These are phyloP conservation scores for Fagus crenata DNA, from an alignment of 306 rosid species.

Conservation along the genomic window DNA sequence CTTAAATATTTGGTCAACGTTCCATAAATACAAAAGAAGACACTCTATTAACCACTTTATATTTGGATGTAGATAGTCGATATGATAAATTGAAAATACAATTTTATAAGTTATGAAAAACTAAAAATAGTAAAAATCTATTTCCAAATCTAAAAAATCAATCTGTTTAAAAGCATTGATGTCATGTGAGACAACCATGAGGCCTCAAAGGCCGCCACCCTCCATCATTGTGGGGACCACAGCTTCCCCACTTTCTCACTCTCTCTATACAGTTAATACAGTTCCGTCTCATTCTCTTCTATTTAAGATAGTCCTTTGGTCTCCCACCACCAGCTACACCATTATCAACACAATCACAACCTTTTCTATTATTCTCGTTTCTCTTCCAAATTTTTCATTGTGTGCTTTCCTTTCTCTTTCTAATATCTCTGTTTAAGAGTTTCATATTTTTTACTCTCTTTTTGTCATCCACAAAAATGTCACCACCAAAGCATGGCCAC, in stretches of 20 bases:
- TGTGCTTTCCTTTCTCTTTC: background rate
- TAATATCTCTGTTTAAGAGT: background rate
- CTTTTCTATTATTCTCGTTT: background rate
- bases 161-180: background rate
- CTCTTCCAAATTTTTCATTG: background rate
- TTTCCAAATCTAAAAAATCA: no score
- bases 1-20: no score
- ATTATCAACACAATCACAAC: background rate
- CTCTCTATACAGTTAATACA: no score
- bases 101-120: no score
- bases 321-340: conserved; percentile 1
- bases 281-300: background rate
- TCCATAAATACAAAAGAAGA: no score
- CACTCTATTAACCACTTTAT: no score
- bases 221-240: background rate
- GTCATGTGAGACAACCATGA: background rate
- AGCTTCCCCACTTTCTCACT: background rate
- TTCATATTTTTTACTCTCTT: background rate
- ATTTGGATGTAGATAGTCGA: no score
- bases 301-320: background rate
- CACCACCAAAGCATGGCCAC: conserved; percentile 27
- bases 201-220: conserved; percentile 22
- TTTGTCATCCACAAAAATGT: conserved; percentile 33
- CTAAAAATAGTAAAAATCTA: no score
- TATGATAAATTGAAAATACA: no score